These are phyloP conservation scores for Leishmania guyanensis DNA, from an alignment of 208 protist genomes.

Conservation along the genomic window DNA sequence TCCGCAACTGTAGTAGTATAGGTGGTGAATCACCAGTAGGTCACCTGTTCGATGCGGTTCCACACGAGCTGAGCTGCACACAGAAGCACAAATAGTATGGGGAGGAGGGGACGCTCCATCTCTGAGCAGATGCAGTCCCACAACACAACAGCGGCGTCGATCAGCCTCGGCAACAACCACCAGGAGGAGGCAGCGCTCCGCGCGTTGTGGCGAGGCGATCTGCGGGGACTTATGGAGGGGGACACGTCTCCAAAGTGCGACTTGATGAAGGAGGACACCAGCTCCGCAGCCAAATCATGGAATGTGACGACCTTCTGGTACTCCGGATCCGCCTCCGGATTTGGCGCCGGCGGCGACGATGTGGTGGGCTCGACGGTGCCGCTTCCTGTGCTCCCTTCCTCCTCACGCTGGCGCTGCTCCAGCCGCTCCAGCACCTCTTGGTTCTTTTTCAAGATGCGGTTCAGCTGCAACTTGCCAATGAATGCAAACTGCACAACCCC, in stretches of 20 bases:
- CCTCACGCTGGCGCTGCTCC: conserved; percentile 1
- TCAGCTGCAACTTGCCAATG: conserved; percentile 15
- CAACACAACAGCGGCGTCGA: neutral
- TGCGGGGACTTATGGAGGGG: neutral
- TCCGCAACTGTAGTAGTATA: neutral
- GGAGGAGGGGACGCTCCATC: conserved; percentile 16
- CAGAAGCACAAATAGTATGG: conserved; percentile 20
- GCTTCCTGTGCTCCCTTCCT: neutral
- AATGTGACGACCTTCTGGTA: conserved; percentile 29
- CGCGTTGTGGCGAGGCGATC: neutral
- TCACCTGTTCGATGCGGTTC: conserved; percentile 26
- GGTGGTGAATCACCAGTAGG: conserved; percentile 19
- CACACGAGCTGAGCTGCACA: conserved; percentile 16
- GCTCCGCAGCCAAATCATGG: conserved; percentile 19
- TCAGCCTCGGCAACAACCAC: conserved; percentile 11
- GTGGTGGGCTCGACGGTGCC: neutral
- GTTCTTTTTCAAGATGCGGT: conserved; percentile 10
- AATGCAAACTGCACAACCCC: conserved; percentile 28
- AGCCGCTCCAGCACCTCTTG: conserved; percentile 5
- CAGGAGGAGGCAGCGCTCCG: neutral
- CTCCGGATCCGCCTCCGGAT: conserved; percentile 19
- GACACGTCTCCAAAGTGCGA: conserved; percentile 13
- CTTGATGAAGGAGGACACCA: conserved; percentile 17
- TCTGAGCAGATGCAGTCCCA: conserved; percentile 9
- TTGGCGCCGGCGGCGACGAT: neutral